phyloP scores from a whole-genome alignment of 1,139 yeast species.

The Saccharomyces hybrid region DNA sequence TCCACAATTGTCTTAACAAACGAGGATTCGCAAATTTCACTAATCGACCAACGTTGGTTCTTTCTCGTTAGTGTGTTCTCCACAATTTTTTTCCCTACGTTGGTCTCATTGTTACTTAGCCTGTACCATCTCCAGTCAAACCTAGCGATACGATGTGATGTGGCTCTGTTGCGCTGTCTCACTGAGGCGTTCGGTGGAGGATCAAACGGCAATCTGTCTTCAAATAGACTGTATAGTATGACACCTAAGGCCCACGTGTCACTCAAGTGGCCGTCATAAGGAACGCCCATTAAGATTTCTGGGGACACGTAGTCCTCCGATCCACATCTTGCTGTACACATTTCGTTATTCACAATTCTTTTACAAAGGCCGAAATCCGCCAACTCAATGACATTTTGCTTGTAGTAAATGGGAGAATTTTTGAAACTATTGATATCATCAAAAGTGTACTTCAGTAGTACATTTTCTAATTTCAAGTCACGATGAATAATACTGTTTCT shows the following conservation, averaged over 20 bases:
- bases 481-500: slow-evolving; percentile 64
- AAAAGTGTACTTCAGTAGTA: slow-evolving; percentile 43
- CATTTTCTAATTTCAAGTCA: slow-evolving; percentile 80
- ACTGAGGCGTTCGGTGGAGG: slow-evolving; percentile 48
- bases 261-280: slow-evolving; percentile 81
- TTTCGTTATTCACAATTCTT: slow-evolving; percentile 44
- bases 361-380: slow-evolving; percentile 89
- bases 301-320: slow-evolving; percentile 95
- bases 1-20: slow-evolving; percentile 30
- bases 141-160: slow-evolving; percentile 85
- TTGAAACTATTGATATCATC: slow-evolving; percentile 30
- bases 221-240: slow-evolving; percentile 72
- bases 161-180: slow-evolving; percentile 46
- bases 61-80: slow-evolving; percentile 46
- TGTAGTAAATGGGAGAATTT: slow-evolving; percentile 9
- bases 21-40: slow-evolving; percentile 33
- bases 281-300: slow-evolving; percentile 79
- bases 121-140: slow-evolving; percentile 84
- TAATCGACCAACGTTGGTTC: slow-evolving; percentile 41
- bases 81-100: slow-evolving; percentile 49
- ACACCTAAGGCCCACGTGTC: slow-evolving; percentile 96
- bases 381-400: slow-evolving; percentile 43
- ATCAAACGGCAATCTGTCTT: slow-evolving; percentile 85
- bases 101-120: slow-evolving; percentile 32
- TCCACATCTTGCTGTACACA: slow-evolving; percentile 83